Percentiles rank a stretch among this genome's conserved stretches.
phyloP scores from a whole-genome alignment of 306 rosid genomes.

The Fragaria iinumae region DNA sequence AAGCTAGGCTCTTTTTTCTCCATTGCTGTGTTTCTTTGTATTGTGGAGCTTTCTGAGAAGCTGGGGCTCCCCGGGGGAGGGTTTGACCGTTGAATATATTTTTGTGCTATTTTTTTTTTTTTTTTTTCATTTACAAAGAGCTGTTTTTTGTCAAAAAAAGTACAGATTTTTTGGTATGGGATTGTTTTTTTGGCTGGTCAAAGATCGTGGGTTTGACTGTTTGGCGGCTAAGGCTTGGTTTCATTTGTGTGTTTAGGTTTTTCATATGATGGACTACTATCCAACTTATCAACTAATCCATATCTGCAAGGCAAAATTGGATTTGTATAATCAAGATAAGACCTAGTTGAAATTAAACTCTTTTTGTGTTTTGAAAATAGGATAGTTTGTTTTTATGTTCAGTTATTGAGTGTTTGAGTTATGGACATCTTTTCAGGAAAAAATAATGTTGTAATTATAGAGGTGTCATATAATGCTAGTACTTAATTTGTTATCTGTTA shows the following conservation, averaged over 20 bases:
- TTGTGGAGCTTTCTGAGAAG: slow-evolving; percentile 51
- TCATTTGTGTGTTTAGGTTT: background rate
- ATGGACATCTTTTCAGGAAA: background rate
- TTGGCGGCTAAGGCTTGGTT: slow-evolving; percentile 52
- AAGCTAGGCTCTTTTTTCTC: slow-evolving; percentile 24
- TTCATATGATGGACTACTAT: background rate
- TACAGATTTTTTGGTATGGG: background rate
- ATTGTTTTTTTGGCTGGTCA: slow-evolving; percentile 35
- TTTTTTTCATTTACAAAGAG: background rate
- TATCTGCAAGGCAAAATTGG: background rate
- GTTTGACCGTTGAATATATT: slow-evolving; percentile 55
- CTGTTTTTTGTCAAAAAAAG: background rate
- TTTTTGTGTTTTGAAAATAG: background rate
- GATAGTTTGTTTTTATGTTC: background rate
- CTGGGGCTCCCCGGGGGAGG: background rate
- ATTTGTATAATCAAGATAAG: background rate
- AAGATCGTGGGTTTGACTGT: slow-evolving; percentile 68
- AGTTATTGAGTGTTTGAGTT: background rate
- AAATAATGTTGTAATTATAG: background rate
- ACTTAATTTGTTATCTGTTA: background rate
- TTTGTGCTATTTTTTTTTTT: background rate
- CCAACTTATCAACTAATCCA: background rate
- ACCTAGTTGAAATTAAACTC: background rate
- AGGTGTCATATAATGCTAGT: background rate
- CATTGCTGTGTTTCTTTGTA: slow-evolving; percentile 11